A percentile compares a stretch with the other conserved stretches of the same genome.
Conservation (phyloP, 768 basidiomycete species). For the Lepiota brunneoincarnata region DNA sequence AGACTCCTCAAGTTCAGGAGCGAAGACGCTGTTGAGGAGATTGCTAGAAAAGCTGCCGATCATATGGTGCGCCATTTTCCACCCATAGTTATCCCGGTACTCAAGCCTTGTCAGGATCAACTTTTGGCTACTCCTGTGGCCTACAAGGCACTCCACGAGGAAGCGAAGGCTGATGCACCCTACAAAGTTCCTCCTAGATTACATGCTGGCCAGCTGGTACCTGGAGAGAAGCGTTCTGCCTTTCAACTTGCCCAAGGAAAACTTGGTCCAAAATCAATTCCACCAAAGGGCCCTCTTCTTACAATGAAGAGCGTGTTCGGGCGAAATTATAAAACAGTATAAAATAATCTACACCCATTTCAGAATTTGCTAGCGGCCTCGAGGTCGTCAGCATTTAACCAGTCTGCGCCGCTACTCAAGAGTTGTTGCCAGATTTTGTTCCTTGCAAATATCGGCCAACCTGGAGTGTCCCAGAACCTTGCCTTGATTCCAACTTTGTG, state of each 20-base stretch:
- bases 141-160: slow-evolving; percentile 43
- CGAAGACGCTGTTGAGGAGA: slow-evolving; percentile 38
- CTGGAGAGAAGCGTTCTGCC: slow-evolving; percentile 56
- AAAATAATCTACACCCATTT: background rate
- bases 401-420: slow-evolving; percentile 42
- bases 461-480: slow-evolving; percentile 53
- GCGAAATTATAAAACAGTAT: slow-evolving; percentile 23
- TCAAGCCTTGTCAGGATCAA: slow-evolving; percentile 47
- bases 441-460: slow-evolving; percentile 42
- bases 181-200: slow-evolving; percentile 27
- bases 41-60: slow-evolving; percentile 55
- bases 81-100: slow-evolving; percentile 6
- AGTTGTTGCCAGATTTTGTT: slow-evolving; percentile 43
- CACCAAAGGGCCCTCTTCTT: slow-evolving; percentile 21
- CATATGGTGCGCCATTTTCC: slow-evolving; percentile 56
- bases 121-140: slow-evolving; percentile 65
- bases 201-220: slow-evolving; percentile 54
- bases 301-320: slow-evolving; percentile 31
- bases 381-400: slow-evolving; percentile 53
- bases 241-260: slow-evolving; percentile 54
- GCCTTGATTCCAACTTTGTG: slow-evolving; percentile 42
- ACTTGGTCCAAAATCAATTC: slow-evolving; percentile 30
- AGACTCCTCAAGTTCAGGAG: slow-evolving; percentile 67
- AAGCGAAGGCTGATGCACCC: slow-evolving; percentile 33
- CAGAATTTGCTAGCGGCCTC: slow-evolving; percentile 36